Percentiles rank a stretch among this genome's conserved stretches.
Conservation (phyloP, 129 eudicot genomes). For the Centrapalus pauciflorus region DNA sequence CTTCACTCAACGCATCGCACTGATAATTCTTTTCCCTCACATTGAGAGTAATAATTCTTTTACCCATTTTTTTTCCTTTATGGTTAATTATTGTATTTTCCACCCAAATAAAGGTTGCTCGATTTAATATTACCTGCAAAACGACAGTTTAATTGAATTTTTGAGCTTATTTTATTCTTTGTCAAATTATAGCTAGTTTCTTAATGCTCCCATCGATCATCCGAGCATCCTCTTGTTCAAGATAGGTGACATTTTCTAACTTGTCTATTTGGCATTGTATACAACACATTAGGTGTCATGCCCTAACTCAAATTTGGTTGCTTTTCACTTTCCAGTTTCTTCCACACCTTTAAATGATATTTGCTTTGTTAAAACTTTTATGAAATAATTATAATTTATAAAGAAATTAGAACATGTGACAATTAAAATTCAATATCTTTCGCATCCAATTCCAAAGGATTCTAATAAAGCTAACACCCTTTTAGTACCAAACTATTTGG, state of each 20-base stretch:
- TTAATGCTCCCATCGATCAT: not conserved
- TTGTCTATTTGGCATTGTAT: not conserved
- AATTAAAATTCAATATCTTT: no score
- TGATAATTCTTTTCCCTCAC: conserved; percentile 36
- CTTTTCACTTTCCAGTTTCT: no score
- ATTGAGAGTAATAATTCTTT: conserved; percentile 24
- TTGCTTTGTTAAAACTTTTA: no score
- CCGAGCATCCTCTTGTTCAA: no score
- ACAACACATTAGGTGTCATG: not conserved
- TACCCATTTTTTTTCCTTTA: not conserved
- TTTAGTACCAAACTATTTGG: no score
- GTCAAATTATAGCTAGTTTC: not conserved
- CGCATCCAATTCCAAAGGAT: no score
- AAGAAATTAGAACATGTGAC: no score
- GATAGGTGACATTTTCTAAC: not conserved
- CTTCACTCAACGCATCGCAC: conserved; percentile 16
- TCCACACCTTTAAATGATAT: no score
- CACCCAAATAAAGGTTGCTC: not conserved
- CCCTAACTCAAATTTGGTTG: no score
- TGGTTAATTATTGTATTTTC: conserved; percentile 25
- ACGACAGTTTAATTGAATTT: not conserved
- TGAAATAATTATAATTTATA: no score
- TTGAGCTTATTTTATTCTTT: not conserved
- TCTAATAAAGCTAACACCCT: no score
- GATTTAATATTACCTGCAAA: not conserved